Evolutionary conservation across 169 alveolate species (phyloP), one percentile per base, ranked within the genome.

Genomic region (Toxoplasma gondii): DNA sequence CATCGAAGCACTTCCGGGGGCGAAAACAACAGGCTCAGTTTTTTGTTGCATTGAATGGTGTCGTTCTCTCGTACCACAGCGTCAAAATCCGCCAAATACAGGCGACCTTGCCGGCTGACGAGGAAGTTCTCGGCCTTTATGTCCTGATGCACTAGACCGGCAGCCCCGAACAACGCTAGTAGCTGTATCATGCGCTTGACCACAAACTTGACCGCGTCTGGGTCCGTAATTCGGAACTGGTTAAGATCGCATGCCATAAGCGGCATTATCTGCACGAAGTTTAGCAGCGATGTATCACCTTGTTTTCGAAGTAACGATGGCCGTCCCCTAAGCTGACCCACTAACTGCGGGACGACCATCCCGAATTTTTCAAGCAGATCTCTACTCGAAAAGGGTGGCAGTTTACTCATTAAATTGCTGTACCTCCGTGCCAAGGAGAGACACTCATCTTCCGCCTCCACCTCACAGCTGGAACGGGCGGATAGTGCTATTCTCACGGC

Each of bases 1-100:
- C 86, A 78, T n/a, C n/a, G 22, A 17, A 78, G 45, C 49, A 82
- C 64, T 24, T 82, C 90, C 36, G 90, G 90, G 17, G 90, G 67
- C 34, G 90, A 41, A 16, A 82, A 41, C 19, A 24, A 34, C 10
- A 36, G 53, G 44, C 69, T 43, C 9, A 12, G 64, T 31, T 39
- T 22, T 29, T 43, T 27, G 1, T n/a, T 24, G 41, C 90, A 82
- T 19, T 39, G 39, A 17, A 82, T 29, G 36, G 29, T 5, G 36
- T 38, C 67, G 5, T 49, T 49, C n/a, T 0, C 90, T 16, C 64
- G 53, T 31, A 41, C 38, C 5, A 31, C 64, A 10, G n/a, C 38
- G 67, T 82, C 90, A 67, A 82, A 82, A 43, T 82, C 90, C 90
- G 64, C 19, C 64, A 82, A 19, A 17, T 4, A 41, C 69, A 82